A percentile compares a stretch with the other conserved stretches of the same genome.
Evolutionary conservation across 108 stramenopile genomes (phyloP).

Genomic region (Stephanodiscus minutulus): DNA sequence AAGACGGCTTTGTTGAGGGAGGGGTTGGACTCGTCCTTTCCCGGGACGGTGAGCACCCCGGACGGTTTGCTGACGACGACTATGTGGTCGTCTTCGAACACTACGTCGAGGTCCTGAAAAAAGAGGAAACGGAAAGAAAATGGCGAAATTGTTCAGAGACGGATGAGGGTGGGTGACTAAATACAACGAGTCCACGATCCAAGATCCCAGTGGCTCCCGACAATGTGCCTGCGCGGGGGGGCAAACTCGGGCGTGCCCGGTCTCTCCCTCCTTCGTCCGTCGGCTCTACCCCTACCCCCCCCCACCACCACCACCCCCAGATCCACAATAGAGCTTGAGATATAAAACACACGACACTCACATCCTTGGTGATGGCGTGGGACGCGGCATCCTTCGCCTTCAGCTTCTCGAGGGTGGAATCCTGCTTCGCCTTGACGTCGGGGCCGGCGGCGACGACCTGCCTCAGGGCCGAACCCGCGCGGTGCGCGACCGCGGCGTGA

Average conservation of each 20-base stretch:
- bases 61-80: slow-evolving; percentile 84
- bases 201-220: no score
- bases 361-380: slow-evolving; percentile 63
- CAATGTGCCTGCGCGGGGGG: no score
- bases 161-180: neutral
- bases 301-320: neutral
- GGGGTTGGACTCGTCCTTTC: slow-evolving; percentile 60
- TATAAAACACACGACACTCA: slow-evolving; percentile 49
- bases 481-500: slow-evolving; percentile 13
- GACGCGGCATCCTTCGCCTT: slow-evolving; percentile 70
- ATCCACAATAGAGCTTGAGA: neutral
- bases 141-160: slow-evolving; percentile 1
- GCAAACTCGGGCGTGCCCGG: no score
- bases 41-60: slow-evolving; percentile 77
- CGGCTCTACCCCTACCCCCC: neutral
- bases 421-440: slow-evolving; percentile 63
- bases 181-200: neutral
- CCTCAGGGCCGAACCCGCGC: slow-evolving; percentile 19
- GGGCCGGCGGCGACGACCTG: slow-evolving; percentile 51
- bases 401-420: slow-evolving; percentile 60
- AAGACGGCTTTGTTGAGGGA: slow-evolving; percentile 69
- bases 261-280: no score
- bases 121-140: no score
- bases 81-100: slow-evolving; percentile 82
- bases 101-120: slow-evolving; percentile 70